Base-by-base conservation (phyloP, 2,329 filamentous ascomycete species). In the Ascochyta rabiei region DNA sequence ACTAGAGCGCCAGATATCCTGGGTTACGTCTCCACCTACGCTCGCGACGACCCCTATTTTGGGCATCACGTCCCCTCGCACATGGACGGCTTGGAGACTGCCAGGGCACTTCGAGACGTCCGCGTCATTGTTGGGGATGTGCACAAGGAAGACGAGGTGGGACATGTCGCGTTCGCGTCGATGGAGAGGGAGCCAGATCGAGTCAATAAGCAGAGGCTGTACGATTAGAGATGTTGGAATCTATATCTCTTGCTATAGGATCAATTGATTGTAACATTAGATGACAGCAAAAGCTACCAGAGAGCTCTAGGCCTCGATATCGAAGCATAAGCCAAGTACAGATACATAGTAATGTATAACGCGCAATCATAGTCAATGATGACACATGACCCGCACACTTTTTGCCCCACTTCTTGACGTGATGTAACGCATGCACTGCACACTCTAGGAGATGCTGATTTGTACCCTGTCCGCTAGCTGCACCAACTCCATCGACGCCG, bases 51-150 rank as follows among this genome's bases (percentile, higher is more conserved):
- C 5, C 48, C 48, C 2, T 45, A 46, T 9, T 28, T 53, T 1
- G 13, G 7, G 3, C 12, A 18, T 3, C 34, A 33, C 1, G 18
- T 57, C 1, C 39, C 40, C 5, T 53, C 48, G 0, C 43, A 49
- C 8, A 8, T 49, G 15, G 45, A 49, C 19, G 54, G 44, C 1
- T 2, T 53, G 13, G 44, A 53, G 18, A 40, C 49, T 10, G 18
- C 40, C 0, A 47, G 55, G 16, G 18, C 4, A 1, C 26, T 57
- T 3, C 45, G 37, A 3, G 40, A 53, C 28, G 35, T 50, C 1
- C 49, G 41, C 1, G 26, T 53, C 9, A 50, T 43, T 1, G 12
- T 50, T 34, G 55, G 45, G 15, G 55, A 53, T 35, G 49, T 57
- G 13, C n/a, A 47, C 4, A 46, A 39, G 6, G 12, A 30, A 8